These are phyloP conservation scores for Pythium pyrilobum DNA, from an alignment of 352 stramenopile species.

Conservation along the genomic window DNA sequence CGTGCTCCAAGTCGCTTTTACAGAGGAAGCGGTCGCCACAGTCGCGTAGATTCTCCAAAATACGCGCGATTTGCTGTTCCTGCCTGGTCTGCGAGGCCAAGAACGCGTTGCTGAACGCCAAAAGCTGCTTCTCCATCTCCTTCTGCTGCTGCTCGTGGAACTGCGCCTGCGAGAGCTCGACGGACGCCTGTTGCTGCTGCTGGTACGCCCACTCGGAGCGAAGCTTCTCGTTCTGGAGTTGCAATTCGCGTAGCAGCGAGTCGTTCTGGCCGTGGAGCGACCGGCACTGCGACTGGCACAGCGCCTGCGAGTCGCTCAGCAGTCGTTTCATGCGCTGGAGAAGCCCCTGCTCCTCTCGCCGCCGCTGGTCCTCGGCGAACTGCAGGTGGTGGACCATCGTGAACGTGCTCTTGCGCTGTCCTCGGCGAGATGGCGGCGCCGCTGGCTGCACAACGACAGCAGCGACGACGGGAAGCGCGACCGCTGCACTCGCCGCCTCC, in stretches of 20 bases:
- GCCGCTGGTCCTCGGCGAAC: slow-evolving; percentile 26
- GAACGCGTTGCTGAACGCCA: slow-evolving; percentile 16
- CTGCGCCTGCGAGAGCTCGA: slow-evolving; percentile 3
- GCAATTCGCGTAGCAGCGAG: slow-evolving; percentile 33
- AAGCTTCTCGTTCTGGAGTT: slow-evolving; percentile 21
- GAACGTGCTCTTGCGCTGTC: slow-evolving; percentile 26
- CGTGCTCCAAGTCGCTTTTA: slow-evolving; percentile 21
- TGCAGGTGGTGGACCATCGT: slow-evolving; percentile 40
- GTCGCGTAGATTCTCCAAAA: slow-evolving; percentile 19
- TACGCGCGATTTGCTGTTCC: slow-evolving; percentile 20
- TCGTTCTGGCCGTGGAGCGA: slow-evolving; percentile 24
- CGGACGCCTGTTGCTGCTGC: slow-evolving; percentile 19
- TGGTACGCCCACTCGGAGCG: slow-evolving; percentile 11
- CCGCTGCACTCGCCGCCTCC: no score
- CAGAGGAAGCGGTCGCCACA: slow-evolving; percentile 25
- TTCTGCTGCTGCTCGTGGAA: slow-evolving; percentile 19
- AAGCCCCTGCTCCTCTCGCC: slow-evolving; percentile 12
- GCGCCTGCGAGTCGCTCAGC: slow-evolving; percentile 6
- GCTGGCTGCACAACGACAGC: no score
- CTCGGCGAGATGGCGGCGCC: no score
- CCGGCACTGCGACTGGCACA: slow-evolving; percentile 4
- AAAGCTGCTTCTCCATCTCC: slow-evolving; percentile 21
- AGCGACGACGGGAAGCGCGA: no score
- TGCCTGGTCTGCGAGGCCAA: slow-evolving; percentile 23
- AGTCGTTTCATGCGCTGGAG: slow-evolving; percentile 5